phyloP scores from a whole-genome alignment of 1,284 basidiomycete species.

The Cystobasidium sp. region DNA sequence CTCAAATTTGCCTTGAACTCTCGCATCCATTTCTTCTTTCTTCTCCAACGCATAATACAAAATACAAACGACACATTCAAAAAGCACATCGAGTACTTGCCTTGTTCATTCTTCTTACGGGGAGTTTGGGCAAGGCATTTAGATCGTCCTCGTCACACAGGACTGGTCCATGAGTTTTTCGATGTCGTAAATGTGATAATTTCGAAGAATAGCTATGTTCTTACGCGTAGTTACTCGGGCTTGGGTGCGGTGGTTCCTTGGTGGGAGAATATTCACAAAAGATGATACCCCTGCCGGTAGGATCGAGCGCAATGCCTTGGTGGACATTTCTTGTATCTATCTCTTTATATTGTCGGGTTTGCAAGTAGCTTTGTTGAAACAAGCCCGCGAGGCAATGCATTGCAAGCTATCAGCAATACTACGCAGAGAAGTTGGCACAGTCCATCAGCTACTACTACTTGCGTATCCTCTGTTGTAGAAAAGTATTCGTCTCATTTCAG shows the following conservation, averaged over 20 bases:
- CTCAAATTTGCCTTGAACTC: conserved; percentile 7
- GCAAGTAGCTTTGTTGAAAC: too few species aligned
- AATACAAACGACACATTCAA: conserved; percentile 38
- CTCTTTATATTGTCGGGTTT: too few species aligned
- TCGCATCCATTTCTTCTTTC: conserved; percentile 1
- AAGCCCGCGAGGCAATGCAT: too few species aligned
- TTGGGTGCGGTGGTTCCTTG: conserved; percentile 43
- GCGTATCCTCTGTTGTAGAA: too few species aligned
- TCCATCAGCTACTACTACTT: too few species aligned
- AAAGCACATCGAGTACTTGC: conserved; percentile 43
- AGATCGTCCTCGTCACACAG: neutral
- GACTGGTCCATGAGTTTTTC: conserved; percentile 24
- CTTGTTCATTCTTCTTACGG: neutral
- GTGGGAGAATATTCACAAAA: neutral
- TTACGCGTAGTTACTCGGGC: conserved; percentile 4
- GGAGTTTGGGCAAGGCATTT: neutral
- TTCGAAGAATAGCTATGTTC: conserved; percentile 29
- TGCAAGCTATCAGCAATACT: too few species aligned
- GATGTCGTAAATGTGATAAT: conserved; percentile 36
- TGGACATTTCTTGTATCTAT: conserved; percentile 18
- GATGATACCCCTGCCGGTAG: conserved; percentile 13
- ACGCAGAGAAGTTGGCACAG: too few species aligned
- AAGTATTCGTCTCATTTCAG: too few species aligned
- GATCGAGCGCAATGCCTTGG: conserved; percentile 40
- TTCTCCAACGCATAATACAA: conserved; percentile 42